Base-by-base conservation (phyloP, 2,329 filamentous ascomycete species). In the Pseudogymnoascus destructans region DNA sequence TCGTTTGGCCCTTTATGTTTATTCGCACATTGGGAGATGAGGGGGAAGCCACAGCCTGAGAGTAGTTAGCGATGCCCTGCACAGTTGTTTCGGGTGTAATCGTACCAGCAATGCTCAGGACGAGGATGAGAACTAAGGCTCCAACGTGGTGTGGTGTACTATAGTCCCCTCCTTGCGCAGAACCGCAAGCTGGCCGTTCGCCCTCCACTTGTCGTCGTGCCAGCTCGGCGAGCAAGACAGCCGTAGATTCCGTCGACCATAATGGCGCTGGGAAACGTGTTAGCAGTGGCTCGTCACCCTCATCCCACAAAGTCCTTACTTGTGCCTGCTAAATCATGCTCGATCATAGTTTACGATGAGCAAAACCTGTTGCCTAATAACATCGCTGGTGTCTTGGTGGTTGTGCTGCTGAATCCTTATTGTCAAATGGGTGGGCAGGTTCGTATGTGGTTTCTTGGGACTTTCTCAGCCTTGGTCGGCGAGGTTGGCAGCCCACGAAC, bases 111-210 rank as follows among this genome's bases (percentile, higher is more conserved):
- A 77, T 79, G 61, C 78, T 81, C 65, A 82, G 69, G 8, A 70
- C 66, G 57, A 83, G 72, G 60, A 83, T 80, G 55, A 82, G 70
- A 57, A 81, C 67, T 61, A 83, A 69, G n/a, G 80, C 80, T 64
- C 76, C 73, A 58, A 82, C 77, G 67, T 82, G 80, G 36, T 78
- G 68, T 3, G 74, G 70, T 19, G 77, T 77, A 66, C 81, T 80
- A 66, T 83, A 83, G 60, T 68, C 65, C 17, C 74, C 76, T 57
- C 69, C 71, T 21, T 70, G 68, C 42, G 73, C 73, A n/a, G 76
- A 78, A 23, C 78, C 79, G 66, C 79, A 82, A 42, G 69, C 63
- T n/a, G 79, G 79, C 59, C 73, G 72, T 25, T 67, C 49, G 13
- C 49, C 69, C n/a, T 65, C 65, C 57, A 73, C 69, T 64, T 77